Percentiles rank a stretch among this genome's conserved stretches.
phyloP scores from a whole-genome alignment of 495 filamentous ascomycete genomes.

The Hypoxylon lienhwacheense region DNA sequence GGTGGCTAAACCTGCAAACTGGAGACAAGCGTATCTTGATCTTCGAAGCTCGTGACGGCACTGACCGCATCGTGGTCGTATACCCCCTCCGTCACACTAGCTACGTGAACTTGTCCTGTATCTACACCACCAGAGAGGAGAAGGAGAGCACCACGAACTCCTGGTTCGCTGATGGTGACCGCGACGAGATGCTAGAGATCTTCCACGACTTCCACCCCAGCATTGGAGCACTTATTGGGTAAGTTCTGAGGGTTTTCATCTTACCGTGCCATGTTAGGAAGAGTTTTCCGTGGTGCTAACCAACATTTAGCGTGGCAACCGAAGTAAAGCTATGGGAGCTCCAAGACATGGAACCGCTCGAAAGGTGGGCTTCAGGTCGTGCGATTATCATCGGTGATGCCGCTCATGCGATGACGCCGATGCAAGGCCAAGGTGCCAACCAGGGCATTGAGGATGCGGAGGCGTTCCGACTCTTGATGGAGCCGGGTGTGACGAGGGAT shows the following conservation, averaged over 20 bases:
- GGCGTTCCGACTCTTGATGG: slow-evolving; percentile 28
- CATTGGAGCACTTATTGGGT: slow-evolving; percentile 36
- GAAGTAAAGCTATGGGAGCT: slow-evolving; percentile 46
- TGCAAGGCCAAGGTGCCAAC: slow-evolving; percentile 44
- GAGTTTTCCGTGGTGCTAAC: slow-evolving; percentile 28
- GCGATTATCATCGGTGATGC: slow-evolving; percentile 49
- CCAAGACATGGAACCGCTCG: slow-evolving; percentile 48
- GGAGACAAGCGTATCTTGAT: slow-evolving; percentile 39
- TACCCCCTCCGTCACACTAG: slow-evolving; percentile 49
- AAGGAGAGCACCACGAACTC: slow-evolving; percentile 29
- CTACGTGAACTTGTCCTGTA: slow-evolving; percentile 40
- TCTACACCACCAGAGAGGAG: slow-evolving; percentile 28
- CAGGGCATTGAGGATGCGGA: slow-evolving; percentile 47
- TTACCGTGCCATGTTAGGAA: background rate
- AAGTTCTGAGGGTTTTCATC: slow-evolving; percentile 4
- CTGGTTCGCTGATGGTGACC: slow-evolving; percentile 40
- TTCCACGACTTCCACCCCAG: slow-evolving; percentile 45
- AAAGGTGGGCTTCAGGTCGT: slow-evolving; percentile 41
- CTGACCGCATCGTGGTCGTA: slow-evolving; percentile 48
- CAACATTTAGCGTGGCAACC: background rate
- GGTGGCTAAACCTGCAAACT: slow-evolving; percentile 33
- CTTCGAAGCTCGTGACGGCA: slow-evolving; percentile 42
- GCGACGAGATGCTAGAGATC: slow-evolving; percentile 42
- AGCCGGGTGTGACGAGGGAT: slow-evolving; percentile 19
- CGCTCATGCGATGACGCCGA: slow-evolving; percentile 47